Evolutionary conservation across 208 protist genomes (phyloP).

Genomic region (Trypanosoma mega): DNA sequence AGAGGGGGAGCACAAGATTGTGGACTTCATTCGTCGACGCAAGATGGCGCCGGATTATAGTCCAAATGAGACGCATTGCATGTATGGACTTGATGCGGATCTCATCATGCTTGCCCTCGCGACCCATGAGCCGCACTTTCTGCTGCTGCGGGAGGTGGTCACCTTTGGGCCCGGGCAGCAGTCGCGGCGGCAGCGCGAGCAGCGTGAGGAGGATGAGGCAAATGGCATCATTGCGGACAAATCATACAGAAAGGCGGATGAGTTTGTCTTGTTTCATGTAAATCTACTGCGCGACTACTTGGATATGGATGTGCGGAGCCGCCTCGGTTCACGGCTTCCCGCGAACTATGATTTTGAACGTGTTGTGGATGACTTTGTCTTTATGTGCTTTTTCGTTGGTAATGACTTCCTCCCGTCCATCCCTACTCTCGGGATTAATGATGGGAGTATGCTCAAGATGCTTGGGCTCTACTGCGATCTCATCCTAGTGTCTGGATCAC

Average conservation of each 20-base stretch:
- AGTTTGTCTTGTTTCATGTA: constrained; percentile 92
- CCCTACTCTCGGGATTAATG: constrained; percentile 94
- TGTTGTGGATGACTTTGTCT: constrained; percentile 96
- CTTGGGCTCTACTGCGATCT: constrained; percentile 82
- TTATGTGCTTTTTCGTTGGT: constrained; percentile 97
- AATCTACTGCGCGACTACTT: constrained; percentile 96
- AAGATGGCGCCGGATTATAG: constrained; percentile 93
- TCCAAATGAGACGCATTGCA: constrained; percentile 95
- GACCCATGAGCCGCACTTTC: constrained; percentile 96
- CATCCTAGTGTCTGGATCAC: constrained; percentile 63
- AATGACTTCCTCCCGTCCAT: constrained; percentile 99
- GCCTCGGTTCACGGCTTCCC: constrained; percentile 18
- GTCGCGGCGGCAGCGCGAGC: constrained; percentile 69
- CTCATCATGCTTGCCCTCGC: constrained; percentile 97
- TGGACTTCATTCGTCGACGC: constrained; percentile 97
- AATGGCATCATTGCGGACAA: constrained; percentile 86
- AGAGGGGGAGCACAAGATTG: constrained; percentile 99
- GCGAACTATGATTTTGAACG: constrained; percentile 86
- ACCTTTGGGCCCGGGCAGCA: constrained; percentile 58
- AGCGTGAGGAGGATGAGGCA: constrained; percentile 68
- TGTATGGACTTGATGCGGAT: constrained; percentile 99
- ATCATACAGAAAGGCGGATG: constrained; percentile 72
- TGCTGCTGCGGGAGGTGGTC: constrained; percentile 96
- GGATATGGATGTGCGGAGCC: constrained; percentile 78
- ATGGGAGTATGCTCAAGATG: constrained; percentile 89